Evolutionary conservation across 2,329 filamentous ascomycete species (phyloP).

Genomic region (Fusarium proliferatum): DNA sequence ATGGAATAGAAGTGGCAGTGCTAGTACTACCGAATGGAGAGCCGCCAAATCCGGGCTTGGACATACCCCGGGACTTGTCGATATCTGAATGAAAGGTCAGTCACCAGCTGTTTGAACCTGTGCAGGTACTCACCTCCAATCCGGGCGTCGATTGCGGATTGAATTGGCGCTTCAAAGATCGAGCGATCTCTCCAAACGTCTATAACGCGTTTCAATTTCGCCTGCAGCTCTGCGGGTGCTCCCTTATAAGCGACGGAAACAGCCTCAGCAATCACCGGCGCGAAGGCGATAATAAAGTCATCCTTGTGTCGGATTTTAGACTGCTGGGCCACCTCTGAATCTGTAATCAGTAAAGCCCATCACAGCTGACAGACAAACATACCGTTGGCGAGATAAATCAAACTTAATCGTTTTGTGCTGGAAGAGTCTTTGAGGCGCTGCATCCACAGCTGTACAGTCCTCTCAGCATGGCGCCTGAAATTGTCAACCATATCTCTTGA

Average conservation of each 20-base stretch:
- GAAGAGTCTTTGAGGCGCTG: conserved; percentile 89
- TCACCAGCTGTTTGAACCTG: not conserved
- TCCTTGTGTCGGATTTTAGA: conserved; percentile 92
- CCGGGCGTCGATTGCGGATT: conserved; percentile 81
- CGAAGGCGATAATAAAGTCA: conserved; percentile 92
- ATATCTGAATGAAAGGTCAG: conserved; percentile 61
- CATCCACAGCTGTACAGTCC: conserved; percentile 92
- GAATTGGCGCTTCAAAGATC: conserved; percentile 85
- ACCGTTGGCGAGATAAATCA: conserved; percentile 97
- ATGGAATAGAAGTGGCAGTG: conserved; percentile 70
- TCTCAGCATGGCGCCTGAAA: conserved; percentile 85
- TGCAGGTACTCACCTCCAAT: conserved; percentile 71
- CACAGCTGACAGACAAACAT: conserved; percentile 46
- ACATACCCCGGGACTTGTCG: conserved; percentile 67
- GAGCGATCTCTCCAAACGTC: conserved; percentile 91
- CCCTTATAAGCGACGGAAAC: conserved; percentile 91
- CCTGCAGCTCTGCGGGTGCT: conserved; percentile 84
- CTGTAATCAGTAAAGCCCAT: not conserved
- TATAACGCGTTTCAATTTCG: conserved; percentile 86
- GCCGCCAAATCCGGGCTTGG: conserved; percentile 63
- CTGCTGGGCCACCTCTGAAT: conserved; percentile 90
- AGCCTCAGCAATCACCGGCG: conserved; percentile 93
- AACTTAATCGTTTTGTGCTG: conserved; percentile 85
- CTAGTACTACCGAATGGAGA: conserved; percentile 72
- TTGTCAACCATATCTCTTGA: not conserved